A percentile compares a stretch with the other conserved stretches of the same genome.
Evolutionary conservation across 768 basidiomycete genomes (phyloP).

Genomic region (Suillus variegatus): DNA sequence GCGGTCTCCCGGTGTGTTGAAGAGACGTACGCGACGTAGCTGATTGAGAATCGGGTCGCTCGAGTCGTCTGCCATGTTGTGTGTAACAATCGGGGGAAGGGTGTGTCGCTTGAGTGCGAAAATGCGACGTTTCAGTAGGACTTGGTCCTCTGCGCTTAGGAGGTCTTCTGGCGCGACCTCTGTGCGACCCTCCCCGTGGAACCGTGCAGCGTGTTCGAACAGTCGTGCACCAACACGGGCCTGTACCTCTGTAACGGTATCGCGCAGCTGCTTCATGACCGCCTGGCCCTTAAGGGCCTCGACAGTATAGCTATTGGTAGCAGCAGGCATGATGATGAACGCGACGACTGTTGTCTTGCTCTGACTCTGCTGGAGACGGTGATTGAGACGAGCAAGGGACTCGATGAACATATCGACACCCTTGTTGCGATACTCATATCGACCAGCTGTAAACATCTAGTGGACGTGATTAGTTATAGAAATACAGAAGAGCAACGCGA

Average conservation of each 20-base stretch:
- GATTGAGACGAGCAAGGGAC: slow-evolving; percentile 83
- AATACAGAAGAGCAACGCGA: slow-evolving; percentile 8
- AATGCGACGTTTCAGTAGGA: slow-evolving; percentile 92
- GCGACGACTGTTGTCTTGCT: slow-evolving; percentile 89
- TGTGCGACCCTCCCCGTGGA: slow-evolving; percentile 81
- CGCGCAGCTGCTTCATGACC: slow-evolving; percentile 93
- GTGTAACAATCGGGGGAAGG: slow-evolving; percentile 95
- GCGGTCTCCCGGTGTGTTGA: slow-evolving; percentile 85
- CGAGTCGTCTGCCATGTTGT: slow-evolving; percentile 96
- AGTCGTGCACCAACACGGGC: slow-evolving; percentile 88
- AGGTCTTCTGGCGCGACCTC: slow-evolving; percentile 75
- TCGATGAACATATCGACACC: slow-evolving; percentile 99
- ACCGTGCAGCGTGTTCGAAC: slow-evolving; percentile 93
- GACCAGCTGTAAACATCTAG: slow-evolving; percentile 98
- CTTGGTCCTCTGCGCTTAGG: slow-evolving; percentile 89
- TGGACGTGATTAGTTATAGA: slow-evolving; percentile 12
- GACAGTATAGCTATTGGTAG: slow-evolving; percentile 95
- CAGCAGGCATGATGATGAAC: slow-evolving; percentile 98
- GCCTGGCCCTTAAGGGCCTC: slow-evolving; percentile 98
- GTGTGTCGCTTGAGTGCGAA: slow-evolving; percentile 95
- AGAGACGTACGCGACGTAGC: slow-evolving; percentile 89
- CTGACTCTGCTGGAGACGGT: slow-evolving; percentile 58
- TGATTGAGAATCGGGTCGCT: slow-evolving; percentile 94
- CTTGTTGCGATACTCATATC: slow-evolving; percentile 99
- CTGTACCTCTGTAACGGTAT: slow-evolving; percentile 95